Conservation (phyloP, 2,329 filamentous ascomycete species). For the Didymella exigua region DNA sequence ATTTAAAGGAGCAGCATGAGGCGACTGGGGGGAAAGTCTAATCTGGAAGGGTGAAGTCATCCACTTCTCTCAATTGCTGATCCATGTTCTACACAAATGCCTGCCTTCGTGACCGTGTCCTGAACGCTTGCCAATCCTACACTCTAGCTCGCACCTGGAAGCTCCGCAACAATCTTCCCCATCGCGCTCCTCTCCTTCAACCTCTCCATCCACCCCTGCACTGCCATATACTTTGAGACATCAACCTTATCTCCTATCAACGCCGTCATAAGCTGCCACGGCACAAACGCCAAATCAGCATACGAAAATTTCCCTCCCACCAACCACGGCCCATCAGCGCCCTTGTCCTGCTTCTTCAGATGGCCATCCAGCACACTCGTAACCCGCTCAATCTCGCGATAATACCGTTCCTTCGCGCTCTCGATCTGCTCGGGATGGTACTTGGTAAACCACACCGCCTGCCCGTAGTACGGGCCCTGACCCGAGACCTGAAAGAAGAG, state of each 20-base stretch:
- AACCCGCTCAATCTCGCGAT: conserved; percentile 55
- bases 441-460: conserved; percentile 46
- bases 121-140: background rate
- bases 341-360: conserved; percentile 38
- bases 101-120: background rate
- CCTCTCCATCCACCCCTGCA: conserved; percentile 26
- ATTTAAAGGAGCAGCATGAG: background rate
- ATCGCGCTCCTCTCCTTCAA: conserved; percentile 9
- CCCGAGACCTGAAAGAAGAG: conserved; percentile 52
- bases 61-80: background rate
- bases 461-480: conserved; percentile 56
- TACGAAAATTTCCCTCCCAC: conserved; percentile 36
- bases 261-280: conserved; percentile 27
- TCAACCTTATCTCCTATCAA: conserved; percentile 14
- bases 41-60: background rate
- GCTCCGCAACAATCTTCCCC: background rate
- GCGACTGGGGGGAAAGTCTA: background rate
- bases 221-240: conserved; percentile 20
- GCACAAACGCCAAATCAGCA: conserved; percentile 35
- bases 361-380: conserved; percentile 53
- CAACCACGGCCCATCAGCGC: conserved; percentile 35
- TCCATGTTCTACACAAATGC: background rate
- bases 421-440: conserved; percentile 52
- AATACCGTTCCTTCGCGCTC: conserved; percentile 55
- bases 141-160: background rate